These are phyloP conservation scores for Rhodofomes roseus DNA, from an alignment of 1,284 basidiomycete genomes.

Conservation along the genomic window DNA sequence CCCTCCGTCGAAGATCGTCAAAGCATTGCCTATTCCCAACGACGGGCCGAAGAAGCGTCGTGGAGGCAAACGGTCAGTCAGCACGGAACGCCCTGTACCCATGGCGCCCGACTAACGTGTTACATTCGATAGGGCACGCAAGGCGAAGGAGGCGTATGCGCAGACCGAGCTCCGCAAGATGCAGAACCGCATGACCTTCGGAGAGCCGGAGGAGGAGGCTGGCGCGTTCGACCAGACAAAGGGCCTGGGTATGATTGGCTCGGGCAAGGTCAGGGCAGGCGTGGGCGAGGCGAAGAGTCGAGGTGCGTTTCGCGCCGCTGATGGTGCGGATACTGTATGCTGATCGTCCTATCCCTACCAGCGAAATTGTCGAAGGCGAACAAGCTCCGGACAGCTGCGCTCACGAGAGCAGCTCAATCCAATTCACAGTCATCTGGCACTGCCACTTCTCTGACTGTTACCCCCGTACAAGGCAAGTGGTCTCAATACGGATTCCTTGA, in stretches of 20 bases:
- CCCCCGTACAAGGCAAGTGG: constrained; percentile 85
- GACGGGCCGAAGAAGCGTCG: constrained; percentile 95
- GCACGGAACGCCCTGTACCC: not conserved
- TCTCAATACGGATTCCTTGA: constrained; percentile 4
- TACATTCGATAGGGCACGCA: constrained; percentile 67
- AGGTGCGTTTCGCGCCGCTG: constrained; percentile 46
- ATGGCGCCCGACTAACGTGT: not conserved
- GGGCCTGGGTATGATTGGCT: constrained; percentile 96
- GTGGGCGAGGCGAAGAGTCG: constrained; percentile 84
- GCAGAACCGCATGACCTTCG: constrained; percentile 96
- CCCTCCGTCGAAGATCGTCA: constrained; percentile 90
- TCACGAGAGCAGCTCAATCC: constrained; percentile 68
- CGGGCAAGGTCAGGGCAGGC: constrained; percentile 86
- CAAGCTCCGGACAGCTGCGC: constrained; percentile 82
- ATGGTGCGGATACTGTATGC: not conserved
- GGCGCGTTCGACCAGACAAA: constrained; percentile 96
- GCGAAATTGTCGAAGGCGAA: constrained; percentile 97
- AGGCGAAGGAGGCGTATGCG: constrained; percentile 95
- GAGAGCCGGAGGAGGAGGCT: constrained; percentile 93
- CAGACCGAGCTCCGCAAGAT: constrained; percentile 96
- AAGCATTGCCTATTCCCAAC: constrained; percentile 94
- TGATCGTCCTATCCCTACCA: constrained; percentile 28
- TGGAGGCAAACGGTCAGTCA: constrained; percentile 83
- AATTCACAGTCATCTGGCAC: constrained; percentile 76
- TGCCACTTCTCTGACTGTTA: constrained; percentile 90